Percentiles rank a stretch among this genome's conserved stretches.
phyloP scores from a whole-genome alignment of 1,139 yeast genomes.

The Eremothecium gossypii region DNA sequence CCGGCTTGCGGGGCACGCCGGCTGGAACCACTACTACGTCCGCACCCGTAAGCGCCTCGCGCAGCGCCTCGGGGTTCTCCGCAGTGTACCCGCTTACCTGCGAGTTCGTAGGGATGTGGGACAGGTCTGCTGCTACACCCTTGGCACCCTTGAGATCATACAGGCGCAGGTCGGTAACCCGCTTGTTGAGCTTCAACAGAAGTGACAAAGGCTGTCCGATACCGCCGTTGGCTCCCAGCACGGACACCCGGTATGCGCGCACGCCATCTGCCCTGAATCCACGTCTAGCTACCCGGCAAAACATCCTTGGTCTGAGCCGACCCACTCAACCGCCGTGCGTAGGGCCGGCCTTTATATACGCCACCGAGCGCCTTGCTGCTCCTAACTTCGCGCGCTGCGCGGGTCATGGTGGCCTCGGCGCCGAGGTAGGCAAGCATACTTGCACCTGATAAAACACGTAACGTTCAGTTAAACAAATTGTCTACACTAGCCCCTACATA shows the following conservation, averaged over 20 bases:
- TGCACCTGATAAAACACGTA: neutral
- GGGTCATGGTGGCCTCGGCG: neutral
- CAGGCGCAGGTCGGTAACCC: conserved; percentile 75
- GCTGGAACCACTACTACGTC: conserved; percentile 95
- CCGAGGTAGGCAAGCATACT: conserved; percentile 2
- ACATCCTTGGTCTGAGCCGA: conserved; percentile 10
- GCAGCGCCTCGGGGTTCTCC: conserved; percentile 60
- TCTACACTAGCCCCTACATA: conserved; percentile 63
- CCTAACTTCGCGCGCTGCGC: too few relatives aligned
- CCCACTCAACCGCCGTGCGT: too few relatives aligned
- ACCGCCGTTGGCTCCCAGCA: conserved; percentile 96
- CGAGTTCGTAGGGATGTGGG: conserved; percentile 88
- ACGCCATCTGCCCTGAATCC: conserved; percentile 56
- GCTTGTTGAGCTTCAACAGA: conserved; percentile 75
- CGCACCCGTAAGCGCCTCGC: conserved; percentile 65
- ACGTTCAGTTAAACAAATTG: conserved; percentile 34
- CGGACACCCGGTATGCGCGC: conserved; percentile 73
- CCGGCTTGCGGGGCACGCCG: conserved; percentile 99
- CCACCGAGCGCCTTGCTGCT: too few relatives aligned
- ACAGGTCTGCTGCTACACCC: conserved; percentile 94
- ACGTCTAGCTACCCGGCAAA: conserved; percentile 41
- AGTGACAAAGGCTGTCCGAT: conserved; percentile 97
- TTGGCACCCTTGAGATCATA: conserved; percentile 92
- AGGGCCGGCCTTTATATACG: too few relatives aligned
- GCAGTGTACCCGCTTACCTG: conserved; percentile 78